Conservation (phyloP, 2,329 filamentous ascomycete genomes). For the Cordyceps farinosa region DNA sequence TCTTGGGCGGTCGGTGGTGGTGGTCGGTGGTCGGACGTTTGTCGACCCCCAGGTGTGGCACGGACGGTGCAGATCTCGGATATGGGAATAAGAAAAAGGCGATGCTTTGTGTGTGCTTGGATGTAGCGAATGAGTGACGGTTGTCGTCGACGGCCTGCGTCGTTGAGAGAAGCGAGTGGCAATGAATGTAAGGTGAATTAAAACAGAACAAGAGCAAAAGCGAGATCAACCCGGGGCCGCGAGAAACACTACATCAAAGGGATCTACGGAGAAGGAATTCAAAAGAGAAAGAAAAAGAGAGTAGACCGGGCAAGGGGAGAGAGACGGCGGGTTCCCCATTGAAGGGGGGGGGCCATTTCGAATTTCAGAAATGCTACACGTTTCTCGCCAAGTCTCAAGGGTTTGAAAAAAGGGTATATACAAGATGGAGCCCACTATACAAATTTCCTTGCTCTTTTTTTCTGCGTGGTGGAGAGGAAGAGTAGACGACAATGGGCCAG, state of each 20-base stretch:
- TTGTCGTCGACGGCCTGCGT: too few relatives aligned
- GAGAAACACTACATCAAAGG: not conserved
- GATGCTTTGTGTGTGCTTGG: too few relatives aligned
- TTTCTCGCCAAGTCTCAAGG: slow-evolving; percentile 14
- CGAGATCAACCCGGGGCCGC: not conserved
- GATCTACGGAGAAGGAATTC: not conserved
- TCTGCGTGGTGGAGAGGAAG: too few relatives aligned
- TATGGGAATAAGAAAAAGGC: too few relatives aligned
- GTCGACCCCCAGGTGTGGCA: not conserved
- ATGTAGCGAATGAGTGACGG: too few relatives aligned
- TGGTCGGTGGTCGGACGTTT: too few relatives aligned
- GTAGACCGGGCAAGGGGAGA: not conserved
- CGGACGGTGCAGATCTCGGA: not conserved
- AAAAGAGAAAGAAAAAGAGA: slow-evolving; percentile 21
- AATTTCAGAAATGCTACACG: slow-evolving; percentile 1
- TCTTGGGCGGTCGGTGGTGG: slow-evolving; percentile 26
- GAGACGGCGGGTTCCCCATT: not conserved
- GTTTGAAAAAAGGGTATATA: not conserved
- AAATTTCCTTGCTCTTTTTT: not conserved
- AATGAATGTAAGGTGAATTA: not conserved
- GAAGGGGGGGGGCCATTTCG: not conserved
- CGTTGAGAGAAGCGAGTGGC: too few relatives aligned
- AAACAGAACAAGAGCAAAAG: not conserved
- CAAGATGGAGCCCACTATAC: not conserved
- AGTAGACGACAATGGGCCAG: too few relatives aligned